Conservation (phyloP, 2,329 filamentous ascomycete species). For the Aspergillus aculeatinus region DNA sequence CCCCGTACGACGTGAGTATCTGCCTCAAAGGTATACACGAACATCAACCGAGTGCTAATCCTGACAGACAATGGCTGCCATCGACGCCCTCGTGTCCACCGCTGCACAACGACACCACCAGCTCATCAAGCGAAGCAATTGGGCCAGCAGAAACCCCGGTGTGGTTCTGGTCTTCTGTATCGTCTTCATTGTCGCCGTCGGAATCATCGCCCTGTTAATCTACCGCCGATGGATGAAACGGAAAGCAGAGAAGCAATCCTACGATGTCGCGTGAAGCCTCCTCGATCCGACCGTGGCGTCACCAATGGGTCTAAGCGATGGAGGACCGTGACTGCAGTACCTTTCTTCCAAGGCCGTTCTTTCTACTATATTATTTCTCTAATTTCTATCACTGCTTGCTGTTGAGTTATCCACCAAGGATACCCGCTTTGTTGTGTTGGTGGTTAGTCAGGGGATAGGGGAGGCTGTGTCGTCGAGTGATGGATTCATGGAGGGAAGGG, state of each 20-base stretch:
- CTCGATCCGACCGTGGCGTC: too few species aligned
- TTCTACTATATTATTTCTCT: background rate
- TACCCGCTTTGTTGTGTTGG: slow-evolving; percentile 1
- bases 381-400: background rate
- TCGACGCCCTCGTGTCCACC: slow-evolving; percentile 24
- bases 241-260: slow-evolving; percentile 27
- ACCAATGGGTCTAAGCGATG: background rate
- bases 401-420: background rate
- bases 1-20: background rate
- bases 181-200: slow-evolving; percentile 55
- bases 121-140: slow-evolving; percentile 50
- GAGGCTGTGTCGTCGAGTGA: background rate
- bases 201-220: slow-evolving; percentile 53
- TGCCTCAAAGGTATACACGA: background rate
- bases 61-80: slow-evolving; percentile 25
- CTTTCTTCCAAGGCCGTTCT: background rate
- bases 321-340: background rate
- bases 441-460: background rate
- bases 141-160: slow-evolving; percentile 57
- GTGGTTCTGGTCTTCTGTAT: slow-evolving; percentile 64
- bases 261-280: slow-evolving; percentile 8
- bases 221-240: slow-evolving; percentile 44
- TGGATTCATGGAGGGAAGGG: too few species aligned
- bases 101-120: slow-evolving; percentile 28
- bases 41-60: background rate